Evolutionary conservation across 1,284 basidiomycete genomes (phyloP).

Genomic region (Pterulicium gracile): DNA sequence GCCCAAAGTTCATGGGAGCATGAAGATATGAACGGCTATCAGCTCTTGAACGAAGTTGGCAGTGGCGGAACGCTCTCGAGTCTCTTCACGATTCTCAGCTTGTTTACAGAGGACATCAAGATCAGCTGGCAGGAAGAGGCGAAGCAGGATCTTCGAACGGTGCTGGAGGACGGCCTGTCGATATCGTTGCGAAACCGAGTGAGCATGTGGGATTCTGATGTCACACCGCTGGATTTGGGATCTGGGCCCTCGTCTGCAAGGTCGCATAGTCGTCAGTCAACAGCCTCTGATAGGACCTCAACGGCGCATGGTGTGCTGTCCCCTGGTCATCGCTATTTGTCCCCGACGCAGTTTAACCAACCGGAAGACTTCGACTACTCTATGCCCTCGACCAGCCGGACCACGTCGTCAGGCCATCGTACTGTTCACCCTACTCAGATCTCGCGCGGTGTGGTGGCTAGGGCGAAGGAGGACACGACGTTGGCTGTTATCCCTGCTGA

Average conservation of each 20-base stretch:
- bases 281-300: conserved; percentile 53
- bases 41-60: conserved; percentile 88
- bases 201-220: conserved; percentile 43
- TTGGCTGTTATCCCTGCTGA: conserved; percentile 98
- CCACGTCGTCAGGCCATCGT: conserved; percentile 16
- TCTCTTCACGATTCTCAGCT: conserved; percentile 87
- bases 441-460: conserved; percentile 67
- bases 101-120: conserved; percentile 97
- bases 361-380: neutral
- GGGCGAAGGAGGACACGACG: conserved; percentile 90
- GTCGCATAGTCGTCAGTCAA: conserved; percentile 30
- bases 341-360: neutral
- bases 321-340: neutral
- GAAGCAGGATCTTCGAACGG: conserved; percentile 19
- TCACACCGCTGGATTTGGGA: conserved; percentile 49
- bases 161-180: conserved; percentile 13
- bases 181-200: conserved; percentile 17
- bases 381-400: neutral
- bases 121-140: conserved; percentile 78
- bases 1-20: conserved; percentile 61
- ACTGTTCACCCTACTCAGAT: conserved; percentile 19
- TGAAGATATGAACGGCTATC: conserved; percentile 87
- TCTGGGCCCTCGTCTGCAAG: conserved; percentile 13
- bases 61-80: conserved; percentile 94
- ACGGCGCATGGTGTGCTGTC: conserved; percentile 39